Conservation (phyloP, 2,329 filamentous ascomycete species). For the Alternaria ventricosa region DNA sequence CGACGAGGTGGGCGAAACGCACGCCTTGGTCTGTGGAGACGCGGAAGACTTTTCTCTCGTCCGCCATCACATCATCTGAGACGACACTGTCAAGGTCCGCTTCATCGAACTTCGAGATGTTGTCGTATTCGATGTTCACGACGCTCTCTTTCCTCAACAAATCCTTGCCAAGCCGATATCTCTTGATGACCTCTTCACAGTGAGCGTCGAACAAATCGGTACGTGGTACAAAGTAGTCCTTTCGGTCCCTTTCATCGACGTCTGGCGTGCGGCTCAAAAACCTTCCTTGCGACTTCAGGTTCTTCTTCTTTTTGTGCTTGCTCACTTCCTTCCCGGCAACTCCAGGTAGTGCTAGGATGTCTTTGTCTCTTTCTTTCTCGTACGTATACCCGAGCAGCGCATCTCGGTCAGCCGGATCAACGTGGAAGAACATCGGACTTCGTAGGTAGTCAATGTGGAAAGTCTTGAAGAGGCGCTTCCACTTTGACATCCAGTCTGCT, state of each 20-base stretch:
- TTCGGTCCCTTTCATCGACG: slow-evolving; percentile 55
- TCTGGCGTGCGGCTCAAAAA: slow-evolving; percentile 50
- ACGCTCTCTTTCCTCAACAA: slow-evolving; percentile 68
- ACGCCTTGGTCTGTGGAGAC: slow-evolving; percentile 62
- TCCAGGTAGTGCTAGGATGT: slow-evolving; percentile 73
- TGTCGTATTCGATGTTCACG: slow-evolving; percentile 65
- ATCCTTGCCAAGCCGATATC: slow-evolving; percentile 58
- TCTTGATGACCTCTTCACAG: slow-evolving; percentile 49
- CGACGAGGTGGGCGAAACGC: slow-evolving; percentile 67
- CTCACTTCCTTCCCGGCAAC: slow-evolving; percentile 82
- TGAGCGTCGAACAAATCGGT: slow-evolving; percentile 51
- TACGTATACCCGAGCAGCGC: slow-evolving; percentile 74
- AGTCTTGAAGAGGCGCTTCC: slow-evolving; percentile 72
- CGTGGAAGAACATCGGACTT: slow-evolving; percentile 84
- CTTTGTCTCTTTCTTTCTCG: slow-evolving; percentile 63
- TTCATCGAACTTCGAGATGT: slow-evolving; percentile 45
- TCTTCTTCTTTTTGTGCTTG: slow-evolving; percentile 77
- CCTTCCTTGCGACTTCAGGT: slow-evolving; percentile 53
- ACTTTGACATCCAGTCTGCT: slow-evolving; percentile 71
- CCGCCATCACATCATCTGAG: slow-evolving; percentile 23
- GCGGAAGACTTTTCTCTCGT: slow-evolving; percentile 66
- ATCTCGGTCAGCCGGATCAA: slow-evolving; percentile 77
- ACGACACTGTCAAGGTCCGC: slow-evolving; percentile 25
- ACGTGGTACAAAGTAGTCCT: slow-evolving; percentile 55
- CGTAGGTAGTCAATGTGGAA: slow-evolving; percentile 75